Evolutionary conservation across 306 rosid species (phyloP), one percentile per base, ranked within the genome.

Genomic region (Glycyrrhiza uralensis): DNA sequence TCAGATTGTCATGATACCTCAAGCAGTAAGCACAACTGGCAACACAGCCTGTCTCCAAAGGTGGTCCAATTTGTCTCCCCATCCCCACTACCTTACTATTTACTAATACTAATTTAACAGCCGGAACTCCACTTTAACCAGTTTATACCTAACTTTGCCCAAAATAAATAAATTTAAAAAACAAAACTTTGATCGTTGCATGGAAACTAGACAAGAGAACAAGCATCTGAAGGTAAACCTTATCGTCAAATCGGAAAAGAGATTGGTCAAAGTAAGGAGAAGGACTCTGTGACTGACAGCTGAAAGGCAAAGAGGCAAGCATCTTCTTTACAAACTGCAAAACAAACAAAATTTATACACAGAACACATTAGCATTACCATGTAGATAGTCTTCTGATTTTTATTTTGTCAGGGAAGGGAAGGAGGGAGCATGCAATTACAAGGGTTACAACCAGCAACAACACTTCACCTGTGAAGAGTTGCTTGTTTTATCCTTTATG

Each of bases 231-330:
- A 52, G 58, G 44, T 83, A 63, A 79, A 93, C 99, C 99, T 94
- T 94, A 75, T 94, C 98, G 77, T 94, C 98, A 65, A 81, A 94
- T 66, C 97, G 92, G 78, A 83, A 94, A 51, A 94, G 95, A 39
- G 96, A 87, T 71, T 85, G 96, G 78, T 94, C 99, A 79, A 94
- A 94, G 79, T 94, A 94, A 7, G 98, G 98, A 63, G 99, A 94
- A 69, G 99, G 99, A 81, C 97, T 91, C 87, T 83, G 92, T 7
- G 92, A 87, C 83, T 94, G 98, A 73, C 97, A 91, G 78, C 80
- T 89, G 79, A 86, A 82, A 76, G 99, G 99, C 62, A 94, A 77
- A 30, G 92, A 83, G 46, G 84, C 85, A 45, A 94, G 92, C 94
- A 93, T 91, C 87, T 93, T 93, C 96, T 89, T 94, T 85, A 89